Evolutionary conservation across 768 basidiomycete species (phyloP), one percentile per base, ranked within the genome.

Genomic region (Tylopilus rubrobrunneus): DNA sequence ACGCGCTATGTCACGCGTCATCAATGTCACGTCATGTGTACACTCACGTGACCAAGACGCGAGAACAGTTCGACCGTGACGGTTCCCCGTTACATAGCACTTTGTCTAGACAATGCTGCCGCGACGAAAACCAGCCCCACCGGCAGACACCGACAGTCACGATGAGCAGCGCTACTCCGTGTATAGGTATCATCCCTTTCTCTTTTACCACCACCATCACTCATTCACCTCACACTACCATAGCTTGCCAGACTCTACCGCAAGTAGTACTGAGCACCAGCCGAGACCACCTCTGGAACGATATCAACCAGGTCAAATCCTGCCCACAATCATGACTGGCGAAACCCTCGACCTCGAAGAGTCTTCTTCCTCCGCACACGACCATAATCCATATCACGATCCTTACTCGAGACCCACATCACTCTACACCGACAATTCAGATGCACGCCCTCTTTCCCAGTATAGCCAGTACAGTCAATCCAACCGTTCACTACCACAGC

Each of bases 261-360:
- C 29, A 5, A 29, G 29, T 29, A 29, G 29, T 8, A 29, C 29
- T 5, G 57, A 62, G 19, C 17, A 44, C 36, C 52, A 56, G 21
- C 23, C 31, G 9, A 62, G 56, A 36, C 56, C 49, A 4, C 51
- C 60, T 17, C 61, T 58, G 15, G 70, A 62, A 25, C 78, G 77
- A 50, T 86, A 86, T 57, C 78, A 82, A 52, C 84, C 82, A 25
- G 84, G 84, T 3, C 83, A 85, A 61, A 75, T 75, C 48, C 71
- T 86, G 15, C 79, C 74, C 33, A 83, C 84, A 0, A 85, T 86
- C 41, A 72, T 80, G 50, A 85, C 84, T 7, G 84, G 84, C 33
- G 84, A 86, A 66, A 84, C 83, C 0, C 73, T 85, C 19, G 77
- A 84, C 46, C 63, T 84, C 9, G 77, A 78, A 5, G 72, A 72